Base-by-base conservation (phyloP, 202 grass and related monocot species). In the Carex arenaria region DNA sequence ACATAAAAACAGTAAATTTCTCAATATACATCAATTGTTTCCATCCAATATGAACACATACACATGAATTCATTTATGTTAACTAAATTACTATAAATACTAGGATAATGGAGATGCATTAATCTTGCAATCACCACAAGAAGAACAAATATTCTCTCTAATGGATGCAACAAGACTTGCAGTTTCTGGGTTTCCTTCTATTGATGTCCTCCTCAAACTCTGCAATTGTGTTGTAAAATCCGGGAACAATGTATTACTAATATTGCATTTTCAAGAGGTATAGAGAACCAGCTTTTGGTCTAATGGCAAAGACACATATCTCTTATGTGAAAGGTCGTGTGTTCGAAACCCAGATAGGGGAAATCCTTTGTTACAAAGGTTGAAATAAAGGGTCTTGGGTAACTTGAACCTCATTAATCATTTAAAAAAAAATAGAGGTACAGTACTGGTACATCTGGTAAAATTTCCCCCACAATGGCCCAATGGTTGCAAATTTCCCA, bases 131-230 rank as follows among this genome's bases (percentile, higher is more conserved):
- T 61, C 67, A 49, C 63, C 30, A 14, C 80, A 64, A 49, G 83
- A 71, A 82, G 83, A 75, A 69, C 78, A 79, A 22, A 91, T 61
- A 52, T 84, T 67, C 45, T 87, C 84, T 85, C 87, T 87, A 86
- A 91, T 90, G 79, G 80, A 86, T 78, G 83, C 86, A 85, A 93
- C 84, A 80, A 97, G 89, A 85, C 83, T 52, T 62, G 72, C 67
- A 62, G 87, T 93, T 82, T 93, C 84, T 78, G 92, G 81, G 69
- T 72, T 82, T 79, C 60, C 49, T 5, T 90, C 70, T 49, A 97
- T 65, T 2, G 80, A 82, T 23, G 70, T 81, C 85, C 90, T 96
- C 81, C 72, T 30, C 42, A 87, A 93, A 83, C 85, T 93, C 93
- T 93, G 89, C 54, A 72, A 45, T 80, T 83, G 83, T 61, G 72